Evolutionary conservation across 2,329 filamentous ascomycete species (phyloP).

Genomic region (Fusarium nodosum): DNA sequence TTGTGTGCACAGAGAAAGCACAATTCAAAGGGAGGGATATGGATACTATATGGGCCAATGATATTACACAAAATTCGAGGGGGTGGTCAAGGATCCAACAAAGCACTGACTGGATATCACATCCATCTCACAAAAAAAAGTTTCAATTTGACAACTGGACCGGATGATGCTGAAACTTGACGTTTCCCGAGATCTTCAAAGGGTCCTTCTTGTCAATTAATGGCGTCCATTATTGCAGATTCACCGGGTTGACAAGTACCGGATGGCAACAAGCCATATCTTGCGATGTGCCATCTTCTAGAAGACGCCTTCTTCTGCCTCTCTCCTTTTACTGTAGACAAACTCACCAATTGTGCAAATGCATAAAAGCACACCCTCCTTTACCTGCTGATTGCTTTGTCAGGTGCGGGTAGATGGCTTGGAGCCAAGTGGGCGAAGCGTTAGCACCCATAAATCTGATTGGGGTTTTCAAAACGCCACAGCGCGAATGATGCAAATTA

Average conservation of each 20-base stretch:
- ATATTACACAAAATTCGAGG: not conserved
- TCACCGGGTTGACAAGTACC: not conserved
- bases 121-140: slow-evolving; percentile 1
- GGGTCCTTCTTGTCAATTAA: slow-evolving; percentile 12
- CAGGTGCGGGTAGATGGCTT: slow-evolving; percentile 8
- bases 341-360: slow-evolving; percentile 16
- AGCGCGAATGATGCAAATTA: slow-evolving; percentile 33
- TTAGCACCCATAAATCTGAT: not conserved
- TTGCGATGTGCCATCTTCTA: slow-evolving; percentile 1
- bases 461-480: slow-evolving; percentile 34
- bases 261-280: slow-evolving; percentile 7
- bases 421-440: slow-evolving; percentile 19
- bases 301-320: not conserved
- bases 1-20: slow-evolving; percentile 17
- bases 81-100: slow-evolving; percentile 2
- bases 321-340: slow-evolving; percentile 8
- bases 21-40: slow-evolving; percentile 4
- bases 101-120: slow-evolving; percentile 14
- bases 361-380: slow-evolving; percentile 16
- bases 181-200: slow-evolving; percentile 8
- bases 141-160: slow-evolving; percentile 2
- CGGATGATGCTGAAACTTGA: slow-evolving; percentile 24
- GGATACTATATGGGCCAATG: slow-evolving; percentile 3
- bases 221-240: not conserved
- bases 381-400: slow-evolving; percentile 1